Base-by-base conservation (phyloP, 2,329 filamentous ascomycete genomes). In the Pseudogymnoascus sp. region DNA sequence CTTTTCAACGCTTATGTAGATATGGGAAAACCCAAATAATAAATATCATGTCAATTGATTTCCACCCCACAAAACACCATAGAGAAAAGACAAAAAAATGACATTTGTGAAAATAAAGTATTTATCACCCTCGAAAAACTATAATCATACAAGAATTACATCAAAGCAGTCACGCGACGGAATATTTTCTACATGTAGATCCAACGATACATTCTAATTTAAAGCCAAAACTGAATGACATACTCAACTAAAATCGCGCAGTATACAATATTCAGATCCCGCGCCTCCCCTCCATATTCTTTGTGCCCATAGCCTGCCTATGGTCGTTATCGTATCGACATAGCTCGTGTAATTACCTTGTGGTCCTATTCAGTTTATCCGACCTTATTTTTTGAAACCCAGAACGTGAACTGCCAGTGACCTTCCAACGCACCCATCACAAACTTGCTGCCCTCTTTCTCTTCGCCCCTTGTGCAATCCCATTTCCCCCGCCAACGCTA, bases 401-500 rank as follows among this genome's bases (percentile, higher is more conserved):
- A 2, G 6, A 14, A 33, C 18, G 28, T 7, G n/a, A 12, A 18
- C 12, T 53, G 15, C n/a, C 47, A 53, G 14, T 33, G 25, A 18
- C 25, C 30, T 33, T 15, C 28, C 14, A 33, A 33, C 15, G 1
- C 43, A 18, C 6, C 28, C 47, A 14, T 53, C 28, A 53, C 28
- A 53, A 8, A 35, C 47, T 53, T 35, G 47, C 47, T 20, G 47
- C 47, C 47, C 47, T 53, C n/a, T 53, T 53, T 35, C 47, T 53
- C 28, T 53, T 53, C 25, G 28, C 35, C 3, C 47, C 47, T 18
- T 53, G 47, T 14, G 28, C n/a, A 20, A 5, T 33, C 8, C 47
- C 47, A 3, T 33, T 53, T 9, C 47, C 47, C n/a, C 35, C 47
- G 2, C 47, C 47, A 1, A 53, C 47, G 15, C 47, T 53, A 35